Evolutionary conservation across 345 rosid genomes (phyloP).

Genomic region (Cardamine chenopodiifolia): DNA sequence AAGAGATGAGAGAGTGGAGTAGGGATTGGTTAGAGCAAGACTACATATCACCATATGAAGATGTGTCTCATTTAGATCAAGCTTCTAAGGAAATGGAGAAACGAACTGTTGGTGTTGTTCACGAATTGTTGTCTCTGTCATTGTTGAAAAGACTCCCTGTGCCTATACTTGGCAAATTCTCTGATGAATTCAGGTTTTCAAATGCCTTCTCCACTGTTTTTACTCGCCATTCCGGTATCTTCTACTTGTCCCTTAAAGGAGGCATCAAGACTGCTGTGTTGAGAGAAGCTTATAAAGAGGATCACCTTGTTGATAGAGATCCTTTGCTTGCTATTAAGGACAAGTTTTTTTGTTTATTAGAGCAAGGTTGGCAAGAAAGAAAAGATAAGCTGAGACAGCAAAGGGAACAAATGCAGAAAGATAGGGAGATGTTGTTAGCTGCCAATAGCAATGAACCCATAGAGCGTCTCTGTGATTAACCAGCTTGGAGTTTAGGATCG

Average conservation of each 20-base stretch:
- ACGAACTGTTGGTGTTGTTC: constrained; percentile 77
- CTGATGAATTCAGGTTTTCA: constrained; percentile 72
- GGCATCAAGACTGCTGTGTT: constrained; percentile 79
- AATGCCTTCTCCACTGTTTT: constrained; percentile 75
- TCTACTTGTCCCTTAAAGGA: constrained; percentile 86
- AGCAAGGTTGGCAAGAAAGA: constrained; percentile 72
- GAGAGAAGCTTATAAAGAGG: constrained; percentile 72
- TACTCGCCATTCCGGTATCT: constrained; percentile 87
- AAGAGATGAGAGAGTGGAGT: constrained; percentile 95
- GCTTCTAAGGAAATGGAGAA: constrained; percentile 86
- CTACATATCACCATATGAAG: constrained; percentile 75
- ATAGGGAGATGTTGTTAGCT: constrained; percentile 47
- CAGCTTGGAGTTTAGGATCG: not conserved
- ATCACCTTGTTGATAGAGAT: constrained; percentile 64
- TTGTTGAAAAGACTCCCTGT: constrained; percentile 79
- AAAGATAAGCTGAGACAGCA: constrained; percentile 47
- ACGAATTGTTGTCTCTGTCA: constrained; percentile 82
- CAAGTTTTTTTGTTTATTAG: constrained; percentile 60
- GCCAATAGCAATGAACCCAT: constrained; percentile 17
- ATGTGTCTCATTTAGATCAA: constrained; percentile 68
- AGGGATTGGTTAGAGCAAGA: constrained; percentile 90
- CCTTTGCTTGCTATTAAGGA: constrained; percentile 73
- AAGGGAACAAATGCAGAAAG: constrained; percentile 50
- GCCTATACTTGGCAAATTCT: constrained; percentile 80
- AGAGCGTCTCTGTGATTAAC: constrained; percentile 38